Evolutionary conservation across 345 rosid species (phyloP), one percentile per base, ranked within the genome.

Genomic region (Hibiscus mutabilis): DNA sequence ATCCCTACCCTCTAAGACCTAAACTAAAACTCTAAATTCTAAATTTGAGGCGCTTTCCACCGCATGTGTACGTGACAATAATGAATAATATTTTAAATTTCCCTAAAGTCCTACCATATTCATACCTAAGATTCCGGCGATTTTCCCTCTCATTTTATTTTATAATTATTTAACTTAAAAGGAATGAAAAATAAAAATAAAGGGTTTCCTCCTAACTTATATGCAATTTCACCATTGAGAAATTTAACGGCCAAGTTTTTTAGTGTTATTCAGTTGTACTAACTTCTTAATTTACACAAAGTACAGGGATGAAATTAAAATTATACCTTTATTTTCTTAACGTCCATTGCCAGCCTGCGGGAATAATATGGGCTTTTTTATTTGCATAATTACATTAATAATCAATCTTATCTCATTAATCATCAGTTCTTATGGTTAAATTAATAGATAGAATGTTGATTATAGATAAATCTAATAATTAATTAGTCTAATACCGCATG

Each of bases 71-170:
- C n/a, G n/a, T n/a, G n/a, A n/a, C n/a, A n/a, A n/a, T 1, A 18
- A 53, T 22, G 24, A 21, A 56, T 56, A 56, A 21, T 56, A 37
- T 40, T 64, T 60, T 11, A 19, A 35, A 29, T 31, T 31, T 18
- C 24, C 68, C 68, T 15, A 63, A 40, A 16, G 40, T 60, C 44
- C 11, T 31, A 7, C 15, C 56, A 1, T 14, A 25, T 22, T 46
- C 56, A 3, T 24, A 46, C 56, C 69, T 6, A 66, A 66, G 37
- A 66, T 66, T 66, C 70, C 56, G 57, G 37, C 70, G 70, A 2
- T 1, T 15, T 46, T 15, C 9, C 56, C 56, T 46, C 57, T 66
- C 33, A 22, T 44, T 66, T 44, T 42, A 40, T 44, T 21, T 19
- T 53, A 19, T 10, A 12, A 3, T 12, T 56, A 21, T 22, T 56